phyloP scores from a whole-genome alignment of 140 eudicot genomes.

The Anethum foeniculum region DNA sequence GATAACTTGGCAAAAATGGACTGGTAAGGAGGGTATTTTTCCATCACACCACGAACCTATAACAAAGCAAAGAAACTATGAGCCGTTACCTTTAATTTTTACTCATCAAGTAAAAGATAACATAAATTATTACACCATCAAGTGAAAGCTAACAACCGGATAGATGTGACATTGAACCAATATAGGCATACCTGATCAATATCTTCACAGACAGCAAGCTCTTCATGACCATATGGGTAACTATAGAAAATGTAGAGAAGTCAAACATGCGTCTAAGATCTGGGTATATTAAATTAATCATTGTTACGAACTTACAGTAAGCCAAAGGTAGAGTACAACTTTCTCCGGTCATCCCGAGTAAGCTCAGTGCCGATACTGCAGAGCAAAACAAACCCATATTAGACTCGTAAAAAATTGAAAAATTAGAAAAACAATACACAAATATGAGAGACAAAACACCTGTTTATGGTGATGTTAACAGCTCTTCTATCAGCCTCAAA shows the following conservation, averaged over 20 bases:
- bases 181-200: slow-evolving; percentile 65
- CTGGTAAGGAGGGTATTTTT: slow-evolving; percentile 93
- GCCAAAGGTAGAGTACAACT: slow-evolving; percentile 87
- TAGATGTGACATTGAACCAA: not conserved
- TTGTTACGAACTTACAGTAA: slow-evolving; percentile 54
- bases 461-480: slow-evolving; percentile 92
- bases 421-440: not conserved
- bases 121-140: not conserved
- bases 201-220: slow-evolving; percentile 90
- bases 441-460: slow-evolving; percentile 27
- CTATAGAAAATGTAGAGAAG: slow-evolving; percentile 26
- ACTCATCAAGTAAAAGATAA: not conserved
- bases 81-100: not conserved
- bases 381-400: slow-evolving; percentile 1
- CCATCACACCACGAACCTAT: slow-evolving; percentile 94
- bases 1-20: slow-evolving; percentile 82
- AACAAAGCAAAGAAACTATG: slow-evolving; percentile 1
- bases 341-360: slow-evolving; percentile 91
- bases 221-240: slow-evolving; percentile 97
- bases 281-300: not conserved
- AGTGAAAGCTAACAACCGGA: not conserved
- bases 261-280: not conserved
- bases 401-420: not conserved
- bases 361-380: slow-evolving; percentile 97
- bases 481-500: slow-evolving; percentile 99